These are phyloP conservation scores for Rhizophora mangle DNA, from an alignment of 345 rosid genomes.

Conservation along the genomic window DNA sequence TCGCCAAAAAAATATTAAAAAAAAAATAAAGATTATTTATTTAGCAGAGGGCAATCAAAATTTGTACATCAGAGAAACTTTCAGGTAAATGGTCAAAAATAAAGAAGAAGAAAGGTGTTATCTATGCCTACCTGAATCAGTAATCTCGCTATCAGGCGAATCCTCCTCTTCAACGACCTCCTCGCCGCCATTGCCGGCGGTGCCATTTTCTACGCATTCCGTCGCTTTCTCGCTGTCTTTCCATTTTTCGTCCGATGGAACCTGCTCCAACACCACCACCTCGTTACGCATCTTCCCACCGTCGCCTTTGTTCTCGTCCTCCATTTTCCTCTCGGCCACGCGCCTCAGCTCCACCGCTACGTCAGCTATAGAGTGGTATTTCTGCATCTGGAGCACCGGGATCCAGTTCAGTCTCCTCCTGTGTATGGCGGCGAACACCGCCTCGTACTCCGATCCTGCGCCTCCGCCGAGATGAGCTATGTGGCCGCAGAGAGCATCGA, in stretches of 20 bases:
- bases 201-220: slow-evolving; percentile 18
- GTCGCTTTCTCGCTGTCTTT: slow-evolving; percentile 2
- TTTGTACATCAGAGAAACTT: no score
- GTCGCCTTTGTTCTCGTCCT: slow-evolving; percentile 15
- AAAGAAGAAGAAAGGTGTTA: not conserved
- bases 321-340: slow-evolving; percentile 38
- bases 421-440: slow-evolving; percentile 76
- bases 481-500: slow-evolving; percentile 85
- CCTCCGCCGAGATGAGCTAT: slow-evolving; percentile 40
- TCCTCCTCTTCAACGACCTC: slow-evolving; percentile 50
- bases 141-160: slow-evolving; percentile 73
- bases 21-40: no score
- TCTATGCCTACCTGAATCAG: slow-evolving; percentile 68
- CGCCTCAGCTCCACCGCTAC: slow-evolving; percentile 57
- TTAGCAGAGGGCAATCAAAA: no score
- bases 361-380: slow-evolving; percentile 74
- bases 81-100: no score
- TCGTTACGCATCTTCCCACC: slow-evolving; percentile 14
- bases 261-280: not conserved
- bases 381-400: slow-evolving; percentile 95
- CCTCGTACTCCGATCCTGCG: slow-evolving; percentile 50
- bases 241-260: slow-evolving; percentile 22
- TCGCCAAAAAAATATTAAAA: not conserved
- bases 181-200: slow-evolving; percentile 19
- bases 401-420: slow-evolving; percentile 94